Evolutionary conservation across 768 basidiomycete genomes (phyloP), one percentile per base, ranked within the genome.

Genomic region (Leucogyrophana mollusca): DNA sequence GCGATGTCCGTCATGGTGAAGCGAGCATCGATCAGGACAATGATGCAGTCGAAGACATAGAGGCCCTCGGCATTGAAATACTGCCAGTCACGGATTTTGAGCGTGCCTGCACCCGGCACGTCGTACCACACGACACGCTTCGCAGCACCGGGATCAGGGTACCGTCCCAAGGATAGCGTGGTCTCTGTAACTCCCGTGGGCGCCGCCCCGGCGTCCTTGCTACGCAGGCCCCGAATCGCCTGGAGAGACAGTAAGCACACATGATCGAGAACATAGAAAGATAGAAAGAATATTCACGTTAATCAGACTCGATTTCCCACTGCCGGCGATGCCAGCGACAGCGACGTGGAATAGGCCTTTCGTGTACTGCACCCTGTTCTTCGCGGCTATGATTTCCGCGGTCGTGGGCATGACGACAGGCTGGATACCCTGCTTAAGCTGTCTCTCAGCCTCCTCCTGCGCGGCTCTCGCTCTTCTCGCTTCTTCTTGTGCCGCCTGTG

Each of bases 231-330:
- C 13, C 63, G 56, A 40, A 60, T 30, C 27, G 54, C 58, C 60
- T 17, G 49, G 54, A 10, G 55, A 55, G 4, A 52, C 43, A 18
- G 45, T 23, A n/a, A 58, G 57, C 40, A 54, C 7, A 30, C 13
- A 6, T 7, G 13, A 13, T 7, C 27, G 13, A 13, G 27, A 43
- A 62, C 39, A n/a, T n/a, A n/a, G n/a, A n/a, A n/a, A n/a, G n/a
- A 34, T 52, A 58, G 36, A 60, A 51, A 42, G 58, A 55, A 36
- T 49, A 48, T 21, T 46, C 22, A 58, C 53, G 45, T 65, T 63
- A 40, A 65, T 49, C 43, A 65, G 43, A 9, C 60, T 61, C n/a
- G 62, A 63, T 43, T 65, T 65, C n/a, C 63, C 63, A 13, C 51
- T 57, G 5, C 59, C 61, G 3, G 56, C 49, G 20, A 48, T 33